phyloP scores from a whole-genome alignment of 371 early-diverging fungal genomes.

The Actinomortierella wolfii region DNA sequence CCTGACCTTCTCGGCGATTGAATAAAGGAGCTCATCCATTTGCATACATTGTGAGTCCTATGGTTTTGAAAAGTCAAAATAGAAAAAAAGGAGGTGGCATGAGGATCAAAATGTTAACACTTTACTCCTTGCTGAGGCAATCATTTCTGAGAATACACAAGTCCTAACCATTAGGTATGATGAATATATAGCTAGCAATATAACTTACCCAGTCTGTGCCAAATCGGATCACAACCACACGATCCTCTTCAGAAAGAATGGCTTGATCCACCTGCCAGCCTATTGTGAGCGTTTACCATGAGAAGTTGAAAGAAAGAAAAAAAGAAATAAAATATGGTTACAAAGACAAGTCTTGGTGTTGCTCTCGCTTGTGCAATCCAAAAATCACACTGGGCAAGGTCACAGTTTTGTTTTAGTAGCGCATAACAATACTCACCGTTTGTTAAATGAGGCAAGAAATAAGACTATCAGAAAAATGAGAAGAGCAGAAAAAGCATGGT shows the following conservation, averaged over 20 bases:
- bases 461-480: constrained; percentile 48
- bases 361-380: no score
- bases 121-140: no score
- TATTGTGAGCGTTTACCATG: constrained; percentile 21
- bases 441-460: constrained; percentile 82
- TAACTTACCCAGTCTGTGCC: constrained; percentile 90
- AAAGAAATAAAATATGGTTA: background rate
- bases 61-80: background rate
- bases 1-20: constrained; percentile 93
- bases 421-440: constrained; percentile 51
- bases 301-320: background rate
- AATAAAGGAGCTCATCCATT: constrained; percentile 95
- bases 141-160: no score
- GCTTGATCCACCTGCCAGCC: constrained; percentile 99
- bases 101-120: constrained; percentile 1
- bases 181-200: no score
- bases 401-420: background rate
- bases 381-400: background rate
- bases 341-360: no score
- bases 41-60: constrained; percentile 94
- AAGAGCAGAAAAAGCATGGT: background rate
- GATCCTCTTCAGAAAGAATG: constrained; percentile 96
- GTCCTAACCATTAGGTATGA: no score
- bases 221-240: constrained; percentile 95
- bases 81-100: background rate